Evolutionary conservation across 495 filamentous ascomycete species (phyloP), one percentile per base, ranked within the genome.

Genomic region (Antarctomyces pellizariae): DNA sequence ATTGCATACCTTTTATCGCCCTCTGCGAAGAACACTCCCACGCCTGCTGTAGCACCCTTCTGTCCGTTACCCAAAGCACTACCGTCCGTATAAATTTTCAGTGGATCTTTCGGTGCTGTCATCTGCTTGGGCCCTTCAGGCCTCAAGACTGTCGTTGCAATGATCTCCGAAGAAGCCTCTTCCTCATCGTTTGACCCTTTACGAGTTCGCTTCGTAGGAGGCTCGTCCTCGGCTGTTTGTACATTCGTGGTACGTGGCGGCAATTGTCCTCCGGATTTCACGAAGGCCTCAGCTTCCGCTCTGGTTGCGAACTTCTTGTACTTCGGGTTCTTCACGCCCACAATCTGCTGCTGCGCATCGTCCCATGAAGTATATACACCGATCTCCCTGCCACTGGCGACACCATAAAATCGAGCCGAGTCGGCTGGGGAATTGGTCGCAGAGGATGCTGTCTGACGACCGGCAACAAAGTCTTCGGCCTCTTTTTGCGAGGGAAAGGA

Each of bases 361-460:
- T 57, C 43, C 83, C 83, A 97, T 30, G 83, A 68, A 3, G 71
- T 75, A 47, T 92, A 97, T 2, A 97, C 71, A 3, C 86, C 84
- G 0, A 83, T 76, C n/a, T 58, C 52, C 31, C 65, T 60, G 22
- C 86, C 86, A 31, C 64, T 59, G 22, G 71, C 78, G n/a, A 97
- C 72, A 5, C 64, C 86, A 39, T 97, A 97, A 44, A 67, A 95
- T 41, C 64, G 68, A 7, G 52, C 46, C 7, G 48, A 40, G 16
- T 41, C 44, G 13, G 41, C 36, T 12, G 32, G 34, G 16, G 35
- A 35, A 4, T 14, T 13, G 5, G 27, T 4, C 7, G 22, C 22
- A 2, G 26, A 7, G 12, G 24, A 25, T 6, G 8, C 14, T 7
- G 3, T 41, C 29, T 22, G 23, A 63, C 34, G 57, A 28, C 76